Conservation (phyloP, 1,284 basidiomycete genomes). For the Violaceomyces palustris region DNA sequence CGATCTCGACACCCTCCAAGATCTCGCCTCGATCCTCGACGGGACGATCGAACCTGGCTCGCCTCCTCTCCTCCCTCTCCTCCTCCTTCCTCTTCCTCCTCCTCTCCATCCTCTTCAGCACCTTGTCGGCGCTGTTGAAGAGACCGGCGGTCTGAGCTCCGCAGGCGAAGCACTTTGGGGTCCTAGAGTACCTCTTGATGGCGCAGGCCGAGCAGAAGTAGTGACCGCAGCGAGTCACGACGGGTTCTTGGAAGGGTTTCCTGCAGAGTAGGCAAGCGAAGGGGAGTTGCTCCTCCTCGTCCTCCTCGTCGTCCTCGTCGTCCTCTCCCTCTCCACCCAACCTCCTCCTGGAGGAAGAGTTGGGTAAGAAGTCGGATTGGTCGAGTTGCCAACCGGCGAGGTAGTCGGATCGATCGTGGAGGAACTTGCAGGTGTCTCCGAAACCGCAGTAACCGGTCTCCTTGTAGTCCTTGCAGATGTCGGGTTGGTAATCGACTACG, state of each 20-base stretch:
- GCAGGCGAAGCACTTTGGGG: slow-evolving; percentile 92
- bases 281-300: slow-evolving; percentile 74
- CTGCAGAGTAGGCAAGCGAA: slow-evolving; percentile 96
- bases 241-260: slow-evolving; percentile 86
- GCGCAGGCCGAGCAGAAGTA: slow-evolving; percentile 91
- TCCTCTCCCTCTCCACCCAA: slow-evolving; percentile 19
- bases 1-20: background rate
- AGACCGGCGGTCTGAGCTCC: slow-evolving; percentile 87
- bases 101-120: slow-evolving; percentile 65
- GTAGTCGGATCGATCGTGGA: slow-evolving; percentile 64
- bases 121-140: slow-evolving; percentile 82
- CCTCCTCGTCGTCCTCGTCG: slow-evolving; percentile 58
- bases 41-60: background rate
- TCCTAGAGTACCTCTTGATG: slow-evolving; percentile 85
- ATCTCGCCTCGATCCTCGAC: background rate
- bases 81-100: slow-evolving; percentile 15
- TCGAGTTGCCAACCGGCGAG: slow-evolving; percentile 97
- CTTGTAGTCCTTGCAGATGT: slow-evolving; percentile 99
- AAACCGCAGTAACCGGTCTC: slow-evolving; percentile 99
- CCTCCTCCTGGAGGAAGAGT: slow-evolving; percentile 9
- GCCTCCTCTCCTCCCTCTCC: slow-evolving; percentile 11
- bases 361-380: slow-evolving; percentile 62
- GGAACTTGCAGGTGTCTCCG: slow-evolving; percentile 87
- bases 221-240: slow-evolving; percentile 92
- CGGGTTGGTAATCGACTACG: slow-evolving; percentile 94